These are phyloP conservation scores for Magnaporthiopsis incrustans DNA, from an alignment of 2,329 filamentous ascomycete species.

Conservation along the genomic window DNA sequence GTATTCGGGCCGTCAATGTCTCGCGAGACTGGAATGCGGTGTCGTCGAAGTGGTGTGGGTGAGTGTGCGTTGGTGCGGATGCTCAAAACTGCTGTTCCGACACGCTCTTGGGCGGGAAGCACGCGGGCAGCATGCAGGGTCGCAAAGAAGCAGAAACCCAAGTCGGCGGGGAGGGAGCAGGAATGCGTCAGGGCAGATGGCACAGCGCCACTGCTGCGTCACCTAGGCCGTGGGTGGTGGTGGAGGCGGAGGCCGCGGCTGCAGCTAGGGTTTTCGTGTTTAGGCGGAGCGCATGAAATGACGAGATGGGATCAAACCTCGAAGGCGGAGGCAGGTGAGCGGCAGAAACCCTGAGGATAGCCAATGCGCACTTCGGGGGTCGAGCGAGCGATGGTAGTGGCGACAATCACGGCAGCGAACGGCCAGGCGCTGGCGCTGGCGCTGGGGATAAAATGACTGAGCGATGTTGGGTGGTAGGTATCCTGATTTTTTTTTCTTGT, in stretches of 20 bases:
- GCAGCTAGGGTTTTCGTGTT: neutral
- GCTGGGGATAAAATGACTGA: neutral
- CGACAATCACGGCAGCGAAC: conserved; percentile 4
- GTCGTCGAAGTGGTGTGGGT: neutral
- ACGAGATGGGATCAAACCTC: conserved; percentile 19
- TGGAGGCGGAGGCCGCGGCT: no score
- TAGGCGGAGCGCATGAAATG: conserved; percentile 17
- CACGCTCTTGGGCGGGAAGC: neutral
- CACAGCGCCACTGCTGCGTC: neutral
- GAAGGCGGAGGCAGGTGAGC: conserved; percentile 11
- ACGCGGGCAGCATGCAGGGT: neutral
- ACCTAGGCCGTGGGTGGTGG: neutral
- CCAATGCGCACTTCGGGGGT: neutral
- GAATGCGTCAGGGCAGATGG: neutral
- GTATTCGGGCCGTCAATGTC: neutral
- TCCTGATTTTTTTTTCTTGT: conserved; percentile 7
- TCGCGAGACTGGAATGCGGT: neutral
- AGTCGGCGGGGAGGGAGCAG: no score
- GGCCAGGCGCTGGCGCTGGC: conserved; percentile 1
- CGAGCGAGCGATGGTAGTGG: neutral
- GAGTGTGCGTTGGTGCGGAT: neutral
- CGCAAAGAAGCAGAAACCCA: neutral
- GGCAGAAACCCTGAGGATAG: conserved; percentile 10
- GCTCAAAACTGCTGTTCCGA: neutral
- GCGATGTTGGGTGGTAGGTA: conserved; percentile 1